Evolutionary conservation across 164 flowering plant genomes (phyloP).

Genomic region (Protea cynaroides): DNA sequence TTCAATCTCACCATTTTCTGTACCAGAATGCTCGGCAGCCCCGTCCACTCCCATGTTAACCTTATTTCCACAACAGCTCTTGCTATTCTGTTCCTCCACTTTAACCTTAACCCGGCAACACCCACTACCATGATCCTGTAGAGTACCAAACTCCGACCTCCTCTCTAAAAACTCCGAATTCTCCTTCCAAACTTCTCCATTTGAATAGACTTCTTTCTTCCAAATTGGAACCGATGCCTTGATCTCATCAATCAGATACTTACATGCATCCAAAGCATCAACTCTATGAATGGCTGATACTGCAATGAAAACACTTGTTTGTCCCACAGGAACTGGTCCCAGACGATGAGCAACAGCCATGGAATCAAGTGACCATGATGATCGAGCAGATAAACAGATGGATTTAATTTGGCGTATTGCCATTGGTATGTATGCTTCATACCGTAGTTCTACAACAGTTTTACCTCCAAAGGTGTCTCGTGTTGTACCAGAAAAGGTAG

Average conservation of each 20-base stretch:
- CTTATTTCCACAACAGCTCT: conserved; percentile 39
- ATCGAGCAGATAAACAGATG: conserved; percentile 61
- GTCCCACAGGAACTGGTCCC: conserved; percentile 79
- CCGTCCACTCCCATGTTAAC: neutral
- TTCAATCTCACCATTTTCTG: neutral
- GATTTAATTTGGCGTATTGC: conserved; percentile 59
- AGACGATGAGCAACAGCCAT: conserved; percentile 80
- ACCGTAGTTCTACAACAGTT: conserved; percentile 68
- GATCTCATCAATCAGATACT: conserved; percentile 78
- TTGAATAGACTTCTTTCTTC: conserved; percentile 90
- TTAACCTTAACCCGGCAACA: conserved; percentile 8
- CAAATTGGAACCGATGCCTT: conserved; percentile 95
- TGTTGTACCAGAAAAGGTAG: conserved; percentile 90
- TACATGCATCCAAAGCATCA: conserved; percentile 81
- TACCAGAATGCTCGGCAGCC: neutral
- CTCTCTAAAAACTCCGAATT: conserved; percentile 75
- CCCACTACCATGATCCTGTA: neutral
- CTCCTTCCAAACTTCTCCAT: conserved; percentile 98
- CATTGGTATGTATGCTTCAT: conserved; percentile 94
- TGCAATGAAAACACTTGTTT: conserved; percentile 83
- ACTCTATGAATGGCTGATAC: conserved; percentile 73
- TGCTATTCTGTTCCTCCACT: conserved; percentile 14
- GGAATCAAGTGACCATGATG: conserved; percentile 51
- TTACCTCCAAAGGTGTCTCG: conserved; percentile 85
- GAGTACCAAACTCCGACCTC: conserved; percentile 33